Evolutionary conservation across 2,329 filamentous ascomycete genomes (phyloP).

Genomic region (Anthostomella pinea): DNA sequence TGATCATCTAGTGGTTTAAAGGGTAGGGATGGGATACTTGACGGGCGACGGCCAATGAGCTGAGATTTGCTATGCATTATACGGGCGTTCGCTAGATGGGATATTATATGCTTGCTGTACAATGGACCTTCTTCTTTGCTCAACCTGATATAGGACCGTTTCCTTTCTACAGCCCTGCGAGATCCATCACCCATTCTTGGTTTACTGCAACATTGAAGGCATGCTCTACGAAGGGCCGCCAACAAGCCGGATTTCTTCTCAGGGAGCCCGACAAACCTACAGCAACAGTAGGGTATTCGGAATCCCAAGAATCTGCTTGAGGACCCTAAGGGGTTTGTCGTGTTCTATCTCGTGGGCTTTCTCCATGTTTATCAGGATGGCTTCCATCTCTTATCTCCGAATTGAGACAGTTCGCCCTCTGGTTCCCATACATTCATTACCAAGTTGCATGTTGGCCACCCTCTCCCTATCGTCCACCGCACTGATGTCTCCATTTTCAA

Average conservation of each 20-base stretch:
- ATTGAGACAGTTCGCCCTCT: too few relatives aligned
- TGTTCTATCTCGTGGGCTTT: too few relatives aligned
- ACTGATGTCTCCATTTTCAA: too few relatives aligned
- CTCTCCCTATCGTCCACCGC: too few relatives aligned
- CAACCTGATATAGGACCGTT: too few relatives aligned
- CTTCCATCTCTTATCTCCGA: too few relatives aligned
- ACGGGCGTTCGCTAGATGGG: background rate
- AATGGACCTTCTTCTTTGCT: too few relatives aligned
- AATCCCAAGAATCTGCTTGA: background rate
- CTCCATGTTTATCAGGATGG: too few relatives aligned
- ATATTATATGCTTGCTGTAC: background rate
- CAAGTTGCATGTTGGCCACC: too few relatives aligned
- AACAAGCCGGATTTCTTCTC: background rate
- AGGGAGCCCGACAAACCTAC: constrained; percentile 12
- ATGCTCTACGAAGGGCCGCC: constrained; percentile 7
- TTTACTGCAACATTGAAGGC: background rate
- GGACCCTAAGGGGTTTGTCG: constrained; percentile 1
- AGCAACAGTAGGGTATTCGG: background rate
- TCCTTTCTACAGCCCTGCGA: background rate
- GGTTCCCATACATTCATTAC: too few relatives aligned
- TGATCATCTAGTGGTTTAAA: constrained; percentile 36
- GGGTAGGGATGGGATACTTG: background rate
- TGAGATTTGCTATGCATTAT: constrained; percentile 8
- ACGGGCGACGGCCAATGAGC: constrained; percentile 1
- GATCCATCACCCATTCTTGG: background rate